Evolutionary conservation across 2,329 filamentous ascomycete species (phyloP), one percentile per base, ranked within the genome.

Genomic region (Fusarium mangiferae): DNA sequence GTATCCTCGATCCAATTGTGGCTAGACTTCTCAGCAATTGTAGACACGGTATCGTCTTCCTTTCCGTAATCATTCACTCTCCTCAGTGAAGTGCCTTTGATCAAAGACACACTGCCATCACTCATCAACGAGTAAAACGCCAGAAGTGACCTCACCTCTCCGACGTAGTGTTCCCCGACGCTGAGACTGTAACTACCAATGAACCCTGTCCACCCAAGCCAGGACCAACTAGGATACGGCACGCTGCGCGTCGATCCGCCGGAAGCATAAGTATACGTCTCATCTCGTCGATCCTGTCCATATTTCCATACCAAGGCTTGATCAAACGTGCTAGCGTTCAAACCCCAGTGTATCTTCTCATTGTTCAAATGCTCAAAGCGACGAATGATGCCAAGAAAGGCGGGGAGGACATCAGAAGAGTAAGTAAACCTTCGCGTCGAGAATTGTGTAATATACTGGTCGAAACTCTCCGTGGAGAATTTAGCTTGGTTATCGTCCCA

Each of bases 291-390:
- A 9, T 1, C 1, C 1, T 12, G 28, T 9, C 70, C 70, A 28
- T 26, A 46, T 3, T 22, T 24, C 70, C 70, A 72, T 6, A 36
- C 7, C 4, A 73, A 20, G 0, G 45, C 39, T 36, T 73, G 70
- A 14, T 73, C 70, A 24, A 73, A 62, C 0, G 24, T 58, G 1
- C 6, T 42, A 0, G 44, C 48, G 3, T 39, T 49, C n/a, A 73
- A 3, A 8, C 70, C 69, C 70, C 69, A 73, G 20, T 58, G 58
- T 2, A 60, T 39, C 10, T 54, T 62, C n/a, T 66, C 60, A 3
- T 62, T 56, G 14, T 73, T 68, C 28, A 73, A 17, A 48, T 73
- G 59, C 28, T 66, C 70, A 5, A 66, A 72, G 2, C 70, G 65
- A 38, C 65, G 60, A 13, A 70, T 33, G 4, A 73, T 56, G 2